A percentile compares a stretch with the other conserved stretches of the same genome.
These are phyloP conservation scores for Cystoderma amianthinum DNA, from an alignment of 768 basidiomycete genomes.

Conservation along the genomic window DNA sequence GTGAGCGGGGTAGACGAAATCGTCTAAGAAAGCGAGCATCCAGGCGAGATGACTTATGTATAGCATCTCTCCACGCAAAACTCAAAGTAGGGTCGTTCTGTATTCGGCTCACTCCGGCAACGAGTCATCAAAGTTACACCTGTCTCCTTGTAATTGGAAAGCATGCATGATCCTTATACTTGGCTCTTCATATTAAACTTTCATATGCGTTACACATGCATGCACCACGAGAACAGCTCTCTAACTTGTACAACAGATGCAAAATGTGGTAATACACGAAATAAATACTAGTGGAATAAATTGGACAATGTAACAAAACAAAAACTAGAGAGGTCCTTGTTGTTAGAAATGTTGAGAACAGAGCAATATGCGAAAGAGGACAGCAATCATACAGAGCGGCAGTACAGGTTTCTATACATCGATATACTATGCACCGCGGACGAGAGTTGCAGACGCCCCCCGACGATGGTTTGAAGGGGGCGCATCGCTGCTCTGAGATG, in stretches of 20 bases:
- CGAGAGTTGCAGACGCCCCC: conserved; percentile 44
- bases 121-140: too few species aligned
- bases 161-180: too few species aligned
- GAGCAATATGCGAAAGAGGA: not conserved
- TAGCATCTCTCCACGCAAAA: not conserved
- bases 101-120: not conserved
- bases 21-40: conserved; percentile 14
- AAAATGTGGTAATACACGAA: conserved; percentile 5
- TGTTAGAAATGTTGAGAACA: conserved; percentile 3
- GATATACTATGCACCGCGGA: conserved; percentile 31
- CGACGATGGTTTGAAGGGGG: conserved; percentile 37
- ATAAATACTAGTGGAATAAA: conserved; percentile 1
- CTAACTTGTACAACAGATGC: conserved; percentile 3
- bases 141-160: too few species aligned
- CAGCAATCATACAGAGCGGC: conserved; percentile 10
- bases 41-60: conserved; percentile 1
- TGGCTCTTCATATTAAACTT: not conserved
- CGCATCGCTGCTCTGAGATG: conserved; percentile 29
- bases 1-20: conserved; percentile 5
- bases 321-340: conserved; percentile 12
- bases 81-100: not conserved
- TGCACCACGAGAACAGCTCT: too few species aligned
- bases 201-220: too few species aligned
- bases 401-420: not conserved
- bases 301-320: not conserved